A percentile compares a stretch with the other conserved stretches of the same genome.
Conservation (phyloP, 106 monocot species). For the Agapanthus africanus region DNA sequence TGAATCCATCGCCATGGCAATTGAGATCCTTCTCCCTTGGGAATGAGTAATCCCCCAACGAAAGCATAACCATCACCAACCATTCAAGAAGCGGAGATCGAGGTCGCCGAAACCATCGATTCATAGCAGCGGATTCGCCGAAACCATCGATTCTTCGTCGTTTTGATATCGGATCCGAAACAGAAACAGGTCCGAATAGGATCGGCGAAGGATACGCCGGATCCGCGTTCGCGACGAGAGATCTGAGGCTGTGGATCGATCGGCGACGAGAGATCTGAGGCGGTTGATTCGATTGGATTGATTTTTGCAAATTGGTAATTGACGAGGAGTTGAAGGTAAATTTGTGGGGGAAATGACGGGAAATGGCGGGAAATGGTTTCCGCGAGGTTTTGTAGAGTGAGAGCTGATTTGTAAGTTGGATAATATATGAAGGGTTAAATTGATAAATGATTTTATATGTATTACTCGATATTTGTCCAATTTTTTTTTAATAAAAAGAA, state of each 20-base stretch:
- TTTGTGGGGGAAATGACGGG: too few relatives aligned
- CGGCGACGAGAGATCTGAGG: slow-evolving; percentile 10
- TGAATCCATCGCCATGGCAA: slow-evolving; percentile 3
- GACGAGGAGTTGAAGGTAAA: background rate
- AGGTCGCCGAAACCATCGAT: background rate
- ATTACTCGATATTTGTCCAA: too few relatives aligned
- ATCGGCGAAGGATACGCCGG: slow-evolving; percentile 10
- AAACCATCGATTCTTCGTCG: background rate
- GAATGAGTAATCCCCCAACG: background rate
- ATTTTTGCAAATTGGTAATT: background rate
- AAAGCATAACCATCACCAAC: background rate
- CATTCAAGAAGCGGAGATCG: background rate
- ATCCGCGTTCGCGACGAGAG: slow-evolving; percentile 7
- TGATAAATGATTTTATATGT: too few relatives aligned
- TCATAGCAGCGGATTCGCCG: background rate
- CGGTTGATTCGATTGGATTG: slow-evolving; percentile 9
- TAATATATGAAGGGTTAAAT: too few relatives aligned
- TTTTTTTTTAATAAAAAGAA: background rate
- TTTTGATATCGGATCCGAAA: slow-evolving; percentile 5
- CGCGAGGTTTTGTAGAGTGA: too few relatives aligned
- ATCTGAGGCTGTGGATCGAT: background rate
- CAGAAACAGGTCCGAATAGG: background rate
- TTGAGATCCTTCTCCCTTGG: slow-evolving; percentile 6
- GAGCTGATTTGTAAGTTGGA: too few relatives aligned
- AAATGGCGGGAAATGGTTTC: too few relatives aligned